These are phyloP conservation scores for Grosmannia huntii DNA, from an alignment of 2,329 filamentous ascomycete genomes.

Conservation along the genomic window DNA sequence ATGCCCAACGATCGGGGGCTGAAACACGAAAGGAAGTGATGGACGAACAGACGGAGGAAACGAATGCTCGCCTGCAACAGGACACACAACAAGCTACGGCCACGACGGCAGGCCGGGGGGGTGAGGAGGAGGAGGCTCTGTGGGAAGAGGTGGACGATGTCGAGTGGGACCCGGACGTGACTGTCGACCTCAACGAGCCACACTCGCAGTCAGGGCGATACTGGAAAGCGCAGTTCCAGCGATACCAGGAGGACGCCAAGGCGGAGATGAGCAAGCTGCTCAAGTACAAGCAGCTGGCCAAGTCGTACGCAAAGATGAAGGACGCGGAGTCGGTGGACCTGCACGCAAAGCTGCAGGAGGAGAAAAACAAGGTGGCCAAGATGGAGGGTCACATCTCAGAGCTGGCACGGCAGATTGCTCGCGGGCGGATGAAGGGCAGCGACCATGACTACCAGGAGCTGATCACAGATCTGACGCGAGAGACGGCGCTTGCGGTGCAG, in stretches of 20 bases:
- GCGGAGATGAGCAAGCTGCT: slow-evolving; percentile 66
- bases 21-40: slow-evolving; percentile 12
- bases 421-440: slow-evolving; percentile 22
- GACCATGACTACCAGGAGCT: slow-evolving; percentile 34
- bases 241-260: slow-evolving; percentile 59
- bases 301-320: slow-evolving; percentile 66
- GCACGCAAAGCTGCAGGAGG: slow-evolving; percentile 51
- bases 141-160: slow-evolving; percentile 39
- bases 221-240: slow-evolving; percentile 68
- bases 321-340: slow-evolving; percentile 58
- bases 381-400: slow-evolving; percentile 53
- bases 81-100: not conserved
- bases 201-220: slow-evolving; percentile 63
- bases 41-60: slow-evolving; percentile 4
- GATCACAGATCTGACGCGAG: slow-evolving; percentile 40
- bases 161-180: slow-evolving; percentile 43
- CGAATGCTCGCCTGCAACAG: slow-evolving; percentile 11
- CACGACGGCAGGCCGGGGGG: not conserved
- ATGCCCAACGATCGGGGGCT: slow-evolving; percentile 15
- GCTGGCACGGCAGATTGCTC: slow-evolving; percentile 42
- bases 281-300: slow-evolving; percentile 67
- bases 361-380: slow-evolving; percentile 49
- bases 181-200: slow-evolving; percentile 59
- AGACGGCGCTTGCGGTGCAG: slow-evolving; percentile 43
- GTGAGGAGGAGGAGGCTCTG: slow-evolving; percentile 25